These are phyloP conservation scores for Condylostoma magnum DNA, from an alignment of 169 alveolate genomes.

Conservation along the genomic window DNA sequence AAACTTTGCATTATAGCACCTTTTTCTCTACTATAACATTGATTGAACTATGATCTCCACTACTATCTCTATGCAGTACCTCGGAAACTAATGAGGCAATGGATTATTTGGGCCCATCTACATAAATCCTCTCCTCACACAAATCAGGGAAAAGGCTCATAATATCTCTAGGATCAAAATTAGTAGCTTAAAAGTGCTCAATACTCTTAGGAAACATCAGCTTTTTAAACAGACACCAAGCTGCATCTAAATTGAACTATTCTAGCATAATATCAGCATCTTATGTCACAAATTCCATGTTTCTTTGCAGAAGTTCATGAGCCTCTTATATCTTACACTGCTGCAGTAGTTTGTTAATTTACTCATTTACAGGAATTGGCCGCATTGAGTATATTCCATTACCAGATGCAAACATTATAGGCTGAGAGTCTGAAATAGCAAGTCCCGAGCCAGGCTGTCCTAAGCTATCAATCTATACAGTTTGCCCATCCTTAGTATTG, in stretches of 20 bases:
- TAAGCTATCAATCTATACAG: neutral
- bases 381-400: neutral
- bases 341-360: neutral
- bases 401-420: neutral
- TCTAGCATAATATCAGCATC: slow-evolving; percentile 3
- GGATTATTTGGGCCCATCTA: neutral
- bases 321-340: slow-evolving; percentile 31
- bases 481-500: neutral
- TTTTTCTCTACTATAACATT: neutral
- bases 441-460: neutral
- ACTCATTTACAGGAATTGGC: slow-evolving; percentile 14
- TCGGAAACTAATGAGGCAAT: no score
- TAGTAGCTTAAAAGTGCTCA: slow-evolving; percentile 14
- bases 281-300: neutral
- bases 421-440: slow-evolving; percentile 4
- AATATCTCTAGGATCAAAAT: slow-evolving; percentile 30
- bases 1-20: neutral
- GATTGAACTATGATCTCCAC: neutral
- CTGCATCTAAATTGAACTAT: slow-evolving; percentile 30
- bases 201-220: neutral
- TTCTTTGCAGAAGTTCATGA: neutral
- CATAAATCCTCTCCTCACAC: neutral
- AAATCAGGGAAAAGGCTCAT: slow-evolving; percentile 28
- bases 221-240: slow-evolving; percentile 29
- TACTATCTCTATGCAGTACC: neutral